Percentiles rank a stretch among this genome's conserved stretches.
These are phyloP conservation scores for Candida nonsorbophila DNA, from an alignment of 805 yeast species.

Conservation along the genomic window DNA sequence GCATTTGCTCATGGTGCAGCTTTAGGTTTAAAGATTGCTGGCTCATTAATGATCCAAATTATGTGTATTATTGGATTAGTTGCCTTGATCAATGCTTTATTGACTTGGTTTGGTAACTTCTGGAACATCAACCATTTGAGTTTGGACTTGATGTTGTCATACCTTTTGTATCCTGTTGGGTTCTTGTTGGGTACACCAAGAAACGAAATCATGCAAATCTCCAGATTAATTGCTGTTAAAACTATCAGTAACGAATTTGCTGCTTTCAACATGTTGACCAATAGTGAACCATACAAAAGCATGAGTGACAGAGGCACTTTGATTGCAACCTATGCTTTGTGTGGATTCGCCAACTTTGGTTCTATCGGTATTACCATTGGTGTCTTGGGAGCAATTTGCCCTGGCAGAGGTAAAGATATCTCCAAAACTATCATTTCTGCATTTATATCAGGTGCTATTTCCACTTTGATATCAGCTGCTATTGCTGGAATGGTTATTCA, in stretches of 20 bases:
- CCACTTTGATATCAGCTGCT: conserved; percentile 53
- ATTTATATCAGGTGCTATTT: conserved; percentile 46
- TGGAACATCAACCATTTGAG: conserved; percentile 53
- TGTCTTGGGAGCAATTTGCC: conserved; percentile 53
- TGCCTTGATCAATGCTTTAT: conserved; percentile 48
- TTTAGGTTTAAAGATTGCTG: conserved; percentile 53
- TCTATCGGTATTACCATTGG: conserved; percentile 59
- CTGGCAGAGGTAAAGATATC: conserved; percentile 42
- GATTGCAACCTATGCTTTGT: conserved; percentile 56
- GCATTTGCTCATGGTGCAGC: conserved; percentile 56
- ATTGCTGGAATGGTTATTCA: conserved; percentile 62
- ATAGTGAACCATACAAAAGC: conserved; percentile 38
- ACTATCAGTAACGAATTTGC: conserved; percentile 60
- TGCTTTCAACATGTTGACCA: conserved; percentile 40
- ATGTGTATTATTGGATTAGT: conserved; percentile 59
- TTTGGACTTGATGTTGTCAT: conserved; percentile 51
- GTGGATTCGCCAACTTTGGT: conserved; percentile 62
- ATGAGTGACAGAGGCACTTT: conserved; percentile 48
- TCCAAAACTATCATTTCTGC: conserved; percentile 43
- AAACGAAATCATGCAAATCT: conserved; percentile 45
- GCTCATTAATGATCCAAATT: conserved; percentile 52
- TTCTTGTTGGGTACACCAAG: conserved; percentile 54
- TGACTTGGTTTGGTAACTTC: conserved; percentile 57
- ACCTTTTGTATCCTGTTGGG: conserved; percentile 55
- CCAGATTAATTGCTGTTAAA: conserved; percentile 50